These are phyloP conservation scores for Capsicum pubescens DNA, from an alignment of 257 asterid genomes.

Conservation along the genomic window DNA sequence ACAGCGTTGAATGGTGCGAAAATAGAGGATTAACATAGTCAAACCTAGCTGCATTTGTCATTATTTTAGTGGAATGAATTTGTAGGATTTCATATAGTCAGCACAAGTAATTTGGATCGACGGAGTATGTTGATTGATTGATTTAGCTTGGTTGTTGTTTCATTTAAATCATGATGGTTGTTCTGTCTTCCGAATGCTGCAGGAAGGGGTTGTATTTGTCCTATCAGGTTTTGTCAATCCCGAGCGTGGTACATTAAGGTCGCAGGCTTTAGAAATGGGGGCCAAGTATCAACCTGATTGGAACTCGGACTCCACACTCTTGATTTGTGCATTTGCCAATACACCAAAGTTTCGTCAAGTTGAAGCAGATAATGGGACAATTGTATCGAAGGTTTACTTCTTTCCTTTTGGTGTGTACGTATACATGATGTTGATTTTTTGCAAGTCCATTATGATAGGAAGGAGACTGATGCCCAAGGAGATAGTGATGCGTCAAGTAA, in stretches of 20 bases:
- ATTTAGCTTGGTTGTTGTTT: background rate
- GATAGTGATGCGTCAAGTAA: background rate
- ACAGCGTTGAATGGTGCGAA: background rate
- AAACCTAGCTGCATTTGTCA: background rate
- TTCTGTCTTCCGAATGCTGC: constrained; percentile 30
- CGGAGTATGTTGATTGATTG: constrained; percentile 2
- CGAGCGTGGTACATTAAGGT: constrained; percentile 76
- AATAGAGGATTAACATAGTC: background rate
- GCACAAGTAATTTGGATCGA: background rate
- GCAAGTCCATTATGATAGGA: constrained; percentile 5
- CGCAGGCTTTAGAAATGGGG: constrained; percentile 94
- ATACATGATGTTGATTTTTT: background rate
- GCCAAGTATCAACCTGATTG: constrained; percentile 92
- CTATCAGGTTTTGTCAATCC: constrained; percentile 97
- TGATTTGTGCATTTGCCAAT: constrained; percentile 80
- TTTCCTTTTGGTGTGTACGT: constrained; percentile 6
- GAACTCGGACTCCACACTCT: constrained; percentile 77
- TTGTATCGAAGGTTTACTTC: constrained; percentile 73
- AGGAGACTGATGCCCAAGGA: background rate
- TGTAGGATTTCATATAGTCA: background rate
- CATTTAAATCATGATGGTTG: background rate
- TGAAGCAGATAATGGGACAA: constrained; percentile 80
- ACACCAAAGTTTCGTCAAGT: constrained; percentile 97
- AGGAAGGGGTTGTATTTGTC: constrained; percentile 89
- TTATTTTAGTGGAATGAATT: background rate